Conservation (phyloP, 2,329 filamentous ascomycete genomes). For the Neopestalotiopsis sp. region DNA sequence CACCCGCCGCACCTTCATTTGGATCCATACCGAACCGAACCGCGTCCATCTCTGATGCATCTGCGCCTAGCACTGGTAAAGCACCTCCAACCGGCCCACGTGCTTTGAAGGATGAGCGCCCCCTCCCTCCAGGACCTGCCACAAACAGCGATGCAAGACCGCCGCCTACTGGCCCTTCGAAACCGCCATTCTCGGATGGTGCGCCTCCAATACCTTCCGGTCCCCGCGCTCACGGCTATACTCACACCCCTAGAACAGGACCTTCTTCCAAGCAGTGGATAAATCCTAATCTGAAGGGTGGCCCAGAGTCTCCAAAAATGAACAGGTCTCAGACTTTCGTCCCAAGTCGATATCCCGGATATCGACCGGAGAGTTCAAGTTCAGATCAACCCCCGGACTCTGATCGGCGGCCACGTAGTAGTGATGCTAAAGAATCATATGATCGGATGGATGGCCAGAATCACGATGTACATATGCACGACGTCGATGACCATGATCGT, state of each 20-base stretch:
- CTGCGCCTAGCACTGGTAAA: slow-evolving; percentile 46
- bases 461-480: slow-evolving; percentile 27
- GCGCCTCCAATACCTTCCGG: slow-evolving; percentile 58
- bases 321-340: slow-evolving; percentile 57
- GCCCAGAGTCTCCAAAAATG: slow-evolving; percentile 57
- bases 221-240: slow-evolving; percentile 53
- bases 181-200: slow-evolving; percentile 47
- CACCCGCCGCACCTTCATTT: slow-evolving; percentile 64
- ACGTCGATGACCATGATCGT: slow-evolving; percentile 23
- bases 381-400: slow-evolving; percentile 48
- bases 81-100: slow-evolving; percentile 59
- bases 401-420: slow-evolving; percentile 56
- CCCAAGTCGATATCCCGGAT: slow-evolving; percentile 41
- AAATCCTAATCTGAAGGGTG: slow-evolving; percentile 55
- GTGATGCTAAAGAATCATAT: slow-evolving; percentile 55
- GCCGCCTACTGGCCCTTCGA: slow-evolving; percentile 49
- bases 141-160: slow-evolving; percentile 41
- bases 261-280: slow-evolving; percentile 67
- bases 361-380: slow-evolving; percentile 41
- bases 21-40: slow-evolving; percentile 59
- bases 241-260: slow-evolving; percentile 56
- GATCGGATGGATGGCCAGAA: slow-evolving; percentile 24
- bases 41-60: slow-evolving; percentile 40
- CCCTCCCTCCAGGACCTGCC: slow-evolving; percentile 48
- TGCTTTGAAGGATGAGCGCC: slow-evolving; percentile 56